Evolutionary conservation across 2,329 filamentous ascomycete species (phyloP), one percentile per base, ranked within the genome.

Genomic region (Trichophyton simii): DNA sequence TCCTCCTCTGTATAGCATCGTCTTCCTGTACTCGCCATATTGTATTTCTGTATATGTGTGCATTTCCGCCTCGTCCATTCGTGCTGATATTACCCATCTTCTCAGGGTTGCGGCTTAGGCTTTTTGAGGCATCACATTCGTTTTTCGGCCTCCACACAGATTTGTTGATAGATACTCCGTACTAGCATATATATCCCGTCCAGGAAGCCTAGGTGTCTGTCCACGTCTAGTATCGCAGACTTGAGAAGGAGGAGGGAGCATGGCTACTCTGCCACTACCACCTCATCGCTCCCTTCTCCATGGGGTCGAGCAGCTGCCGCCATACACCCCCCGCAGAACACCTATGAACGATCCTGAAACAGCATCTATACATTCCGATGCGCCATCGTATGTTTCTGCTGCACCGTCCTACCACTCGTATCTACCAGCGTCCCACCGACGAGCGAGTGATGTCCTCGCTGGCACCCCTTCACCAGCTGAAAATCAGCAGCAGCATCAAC

Each of bases 381-480:
- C 85, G n/a, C 85, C 85, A 46, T 87, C 85, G 8, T 87, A 87
- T 71, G 77, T 82, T 64, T 87, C 85, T 60, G 84, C 86, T 60
- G 82, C 79, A 1, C 85, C 85, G 3, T 84, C 84, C 0, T 86
- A 87, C 69, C 82, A 83, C 68, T 83, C 83, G 18, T 62, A 59
- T 11, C 41, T 61, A 5, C 64, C 64, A 18, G 54, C 59, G n/a
- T 44, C 55, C 38, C 65, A 66, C 38, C 61, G 54, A 20, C 57
- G 62, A 42, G 62, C 50, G 18, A 61, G 28, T n/a, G 63, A 63
- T 58, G 20, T 61, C 18, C 31, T 41, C 2, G 11, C 60, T 20
- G 41, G 31, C 42, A 42, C 55, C n/a, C 34, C 55, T 20, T 55
- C 52, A 18, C 50, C 58, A 11, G 31, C 60, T 25, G 57, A 55